Evolutionary conservation across 2,329 filamentous ascomycete genomes (phyloP).

Genomic region (Thielaviopsis euricoi): DNA sequence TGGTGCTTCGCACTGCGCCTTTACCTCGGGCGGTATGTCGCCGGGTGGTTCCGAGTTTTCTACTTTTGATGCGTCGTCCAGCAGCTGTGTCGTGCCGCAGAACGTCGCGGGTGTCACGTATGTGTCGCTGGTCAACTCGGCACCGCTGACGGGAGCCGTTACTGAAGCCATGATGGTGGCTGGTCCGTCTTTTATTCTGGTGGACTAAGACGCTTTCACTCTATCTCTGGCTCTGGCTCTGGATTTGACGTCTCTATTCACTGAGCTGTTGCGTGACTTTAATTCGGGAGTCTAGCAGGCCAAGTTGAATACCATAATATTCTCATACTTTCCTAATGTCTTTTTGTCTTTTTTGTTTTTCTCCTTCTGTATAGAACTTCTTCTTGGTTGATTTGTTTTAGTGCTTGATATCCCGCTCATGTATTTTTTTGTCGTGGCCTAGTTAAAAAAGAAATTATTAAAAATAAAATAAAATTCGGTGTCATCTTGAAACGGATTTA

Average conservation of each 20-base stretch:
- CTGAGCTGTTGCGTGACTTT: not conserved
- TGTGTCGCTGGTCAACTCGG: constrained; percentile 43
- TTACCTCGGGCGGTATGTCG: constrained; percentile 42
- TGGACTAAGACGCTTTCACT: constrained; percentile 24
- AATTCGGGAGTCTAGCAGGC: not conserved
- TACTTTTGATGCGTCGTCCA: constrained; percentile 31
- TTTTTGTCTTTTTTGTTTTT: not conserved
- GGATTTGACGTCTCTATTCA: not conserved
- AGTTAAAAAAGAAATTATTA: not conserved
- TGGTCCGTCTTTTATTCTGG: constrained; percentile 41
- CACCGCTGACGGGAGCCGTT: constrained; percentile 32
- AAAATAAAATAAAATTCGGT: not conserved
- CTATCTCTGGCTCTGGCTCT: no score
- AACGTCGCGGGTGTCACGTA: constrained; percentile 48
- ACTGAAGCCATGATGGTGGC: constrained; percentile 50
- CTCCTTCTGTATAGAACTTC: not conserved
- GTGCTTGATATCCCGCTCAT: not conserved
- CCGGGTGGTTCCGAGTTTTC: constrained; percentile 45
- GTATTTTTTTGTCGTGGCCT: not conserved
- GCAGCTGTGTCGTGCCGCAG: constrained; percentile 44
- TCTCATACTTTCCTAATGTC: not conserved
- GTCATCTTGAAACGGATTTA: not conserved
- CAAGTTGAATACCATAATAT: not conserved
- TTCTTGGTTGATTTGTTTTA: not conserved
- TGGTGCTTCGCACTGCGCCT: constrained; percentile 44